Base-by-base conservation (phyloP, 768 basidiomycete genomes). In the Hygrocybe coccinea region DNA sequence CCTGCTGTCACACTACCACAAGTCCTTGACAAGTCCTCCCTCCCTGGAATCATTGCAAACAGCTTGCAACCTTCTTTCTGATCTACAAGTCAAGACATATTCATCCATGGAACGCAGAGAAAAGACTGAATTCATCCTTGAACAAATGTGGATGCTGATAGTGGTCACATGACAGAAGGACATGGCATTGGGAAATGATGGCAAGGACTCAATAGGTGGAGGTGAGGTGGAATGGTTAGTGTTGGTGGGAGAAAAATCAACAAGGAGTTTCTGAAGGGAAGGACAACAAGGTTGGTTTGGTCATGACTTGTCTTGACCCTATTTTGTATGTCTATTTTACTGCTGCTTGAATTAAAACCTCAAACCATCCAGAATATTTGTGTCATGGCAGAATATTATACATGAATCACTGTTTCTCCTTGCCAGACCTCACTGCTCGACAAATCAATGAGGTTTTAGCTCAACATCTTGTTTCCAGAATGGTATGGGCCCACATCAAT, bases 41-140 rank as follows among this genome's bases (percentile, higher is more conserved):
- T 60, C 75, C 24, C 89, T 87, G 61, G 87, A 90, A 62, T 82
- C 86, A 39, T 73, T 92, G 37, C 84, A 89, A 63, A 87, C 85
- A 0, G 94, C 97, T 5, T 94, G 91, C 0, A 95, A 98, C 60
- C 75, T 98, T 25, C 79, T 98, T 58, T 87, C 87, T 21, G 97
- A 99, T 56, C 83, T 99, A 2, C 95, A 97, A 74, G 95, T 99
- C 37, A 97, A 99, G 73, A 98, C 97, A 1, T 99, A 97, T 69
- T 97, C 95, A 12, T 93, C 91, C 5, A 98, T 99, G 97, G 92
- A 97, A 60, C 85, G 94, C 57, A 76, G 89, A 65, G 97, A 99
- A 71, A 99, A 99, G 79, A 97, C 93, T 3, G 93, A 98, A 68
- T 97, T 99, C 65, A 90, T 99, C 61, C 74, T 98, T 43, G 95